Base-by-base conservation (phyloP, 2,329 filamentous ascomycete genomes). In the Aspergillus ochraceus region DNA sequence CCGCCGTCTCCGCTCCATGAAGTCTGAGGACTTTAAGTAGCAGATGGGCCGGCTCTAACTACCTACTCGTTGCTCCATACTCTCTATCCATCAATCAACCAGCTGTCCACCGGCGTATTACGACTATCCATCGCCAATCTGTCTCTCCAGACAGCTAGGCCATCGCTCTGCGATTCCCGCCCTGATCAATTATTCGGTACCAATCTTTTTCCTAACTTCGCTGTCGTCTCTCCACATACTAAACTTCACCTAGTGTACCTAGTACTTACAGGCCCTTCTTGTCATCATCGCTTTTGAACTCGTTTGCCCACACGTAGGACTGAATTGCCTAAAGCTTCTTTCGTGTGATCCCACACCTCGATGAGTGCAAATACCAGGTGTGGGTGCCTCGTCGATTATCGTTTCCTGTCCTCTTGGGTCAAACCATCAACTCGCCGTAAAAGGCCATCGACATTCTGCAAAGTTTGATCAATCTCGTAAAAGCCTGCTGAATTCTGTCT, bases 381-480 rank as follows among this genome's bases (percentile, higher is more conserved):
- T 68, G 70, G 71, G 64, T 73, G 70, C 62, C 64, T 74, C 58
- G 63, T 74, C 54, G 72, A 74, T 68, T 74, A 73, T 73, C 71
- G 71, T 59, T 74, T 72, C 47, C 52, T 72, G 49, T 69, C 71
- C 55, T 73, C 71, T 57, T 74, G 72, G 71, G 69, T 71, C 46
- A 70, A 71, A 66, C 64, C 57, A 60, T 68, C 61, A 58, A 66
- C 64, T 36, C 65, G 66, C 58, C 67, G 68, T 56, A 71, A 67
- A 66, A 70, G 66, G 69, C 45, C 3, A 64, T 59, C 57, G 58
- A 36, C 57, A 36, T 32, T 47, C 60, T 60, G 53, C 49, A 30
- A 32, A 26, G 47, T 24, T 19, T 60, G 42, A 11, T 39, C 53
- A 50, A 57, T 54, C 52, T 47, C 64, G 54, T 66, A 55, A 58